These are phyloP conservation scores for Pinus taeda DNA, from an alignment of 75 land plant species.

Conservation along the genomic window DNA sequence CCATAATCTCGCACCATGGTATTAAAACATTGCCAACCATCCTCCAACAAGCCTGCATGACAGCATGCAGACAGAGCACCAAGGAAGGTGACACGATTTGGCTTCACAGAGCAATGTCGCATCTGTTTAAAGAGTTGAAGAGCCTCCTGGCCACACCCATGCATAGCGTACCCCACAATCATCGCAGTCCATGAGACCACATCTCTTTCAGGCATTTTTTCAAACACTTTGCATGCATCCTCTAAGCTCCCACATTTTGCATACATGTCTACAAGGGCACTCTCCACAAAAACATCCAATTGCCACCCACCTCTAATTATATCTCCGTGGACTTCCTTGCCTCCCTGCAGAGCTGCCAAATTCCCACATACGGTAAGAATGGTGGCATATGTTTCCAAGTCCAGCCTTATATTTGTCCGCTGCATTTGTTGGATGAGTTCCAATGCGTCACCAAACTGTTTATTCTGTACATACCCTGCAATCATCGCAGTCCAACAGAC, in stretches of 20 bases:
- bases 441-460: constrained; percentile 3
- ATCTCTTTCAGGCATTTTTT: constrained; percentile 1
- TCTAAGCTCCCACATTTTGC: constrained; percentile 18
- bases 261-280: constrained; percentile 21
- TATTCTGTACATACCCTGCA: constrained; percentile 5
- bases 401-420: background rate
- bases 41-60: constrained; percentile 3
- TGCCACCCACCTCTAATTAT: constrained; percentile 2
- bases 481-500: constrained; percentile 13
- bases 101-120: constrained; percentile 8
- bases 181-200: constrained; percentile 17
- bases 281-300: constrained; percentile 5
- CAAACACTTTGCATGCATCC: constrained; percentile 15
- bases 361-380: constrained; percentile 1
- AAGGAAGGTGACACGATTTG: constrained; percentile 12
- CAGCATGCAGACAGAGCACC: constrained; percentile 18
- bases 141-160: constrained; percentile 5
- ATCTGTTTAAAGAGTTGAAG: constrained; percentile 7
- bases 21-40: constrained; percentile 6
- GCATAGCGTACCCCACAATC: constrained; percentile 7
- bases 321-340: constrained; percentile 1
- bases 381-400: background rate
- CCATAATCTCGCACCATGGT: background rate
- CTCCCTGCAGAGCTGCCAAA: background rate
- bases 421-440: constrained; percentile 13